These are phyloP conservation scores for Penicillium pulvis DNA, from an alignment of 495 filamentous ascomycete genomes.

Conservation along the genomic window DNA sequence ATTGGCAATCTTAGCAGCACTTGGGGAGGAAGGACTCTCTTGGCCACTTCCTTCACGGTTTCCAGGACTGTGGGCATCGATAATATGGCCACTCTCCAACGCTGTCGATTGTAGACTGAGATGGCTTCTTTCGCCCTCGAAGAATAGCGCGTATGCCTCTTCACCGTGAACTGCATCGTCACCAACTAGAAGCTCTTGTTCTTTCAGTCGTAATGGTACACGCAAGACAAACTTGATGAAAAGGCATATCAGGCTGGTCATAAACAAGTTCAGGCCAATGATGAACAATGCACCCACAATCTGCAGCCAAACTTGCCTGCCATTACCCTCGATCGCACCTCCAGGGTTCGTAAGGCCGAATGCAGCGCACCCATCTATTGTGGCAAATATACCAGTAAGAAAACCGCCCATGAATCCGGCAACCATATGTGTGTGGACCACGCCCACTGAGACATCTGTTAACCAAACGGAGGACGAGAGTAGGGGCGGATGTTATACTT, in stretches of 20 bases:
- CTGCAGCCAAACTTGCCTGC: constrained; percentile 54
- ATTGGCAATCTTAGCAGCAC: no score
- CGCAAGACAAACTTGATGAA: constrained; percentile 59
- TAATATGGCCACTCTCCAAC: not conserved
- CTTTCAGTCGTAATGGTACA: constrained; percentile 25
- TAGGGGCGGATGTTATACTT: constrained; percentile 8
- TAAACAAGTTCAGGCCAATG: constrained; percentile 57
- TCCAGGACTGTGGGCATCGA: not conserved
- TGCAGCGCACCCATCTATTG: constrained; percentile 47
- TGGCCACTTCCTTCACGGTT: no score
- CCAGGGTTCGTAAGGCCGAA: constrained; percentile 53
- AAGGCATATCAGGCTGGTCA: constrained; percentile 53
- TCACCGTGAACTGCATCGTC: constrained; percentile 1
- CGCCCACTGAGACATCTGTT: constrained; percentile 34
- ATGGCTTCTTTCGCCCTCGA: constrained; percentile 2
- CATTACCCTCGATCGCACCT: constrained; percentile 55
- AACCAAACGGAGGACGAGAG: not conserved
- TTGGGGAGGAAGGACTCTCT: no score
- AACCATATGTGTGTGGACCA: constrained; percentile 57
- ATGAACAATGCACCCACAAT: constrained; percentile 58
- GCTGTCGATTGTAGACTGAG: not conserved
- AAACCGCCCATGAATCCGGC: constrained; percentile 55
- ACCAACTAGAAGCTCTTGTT: not conserved
- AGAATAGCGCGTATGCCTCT: not conserved
- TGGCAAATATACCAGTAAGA: constrained; percentile 55